These are phyloP conservation scores for Rhodotorula sp. DNA, from an alignment of 1,284 basidiomycete species.

Conservation along the genomic window DNA sequence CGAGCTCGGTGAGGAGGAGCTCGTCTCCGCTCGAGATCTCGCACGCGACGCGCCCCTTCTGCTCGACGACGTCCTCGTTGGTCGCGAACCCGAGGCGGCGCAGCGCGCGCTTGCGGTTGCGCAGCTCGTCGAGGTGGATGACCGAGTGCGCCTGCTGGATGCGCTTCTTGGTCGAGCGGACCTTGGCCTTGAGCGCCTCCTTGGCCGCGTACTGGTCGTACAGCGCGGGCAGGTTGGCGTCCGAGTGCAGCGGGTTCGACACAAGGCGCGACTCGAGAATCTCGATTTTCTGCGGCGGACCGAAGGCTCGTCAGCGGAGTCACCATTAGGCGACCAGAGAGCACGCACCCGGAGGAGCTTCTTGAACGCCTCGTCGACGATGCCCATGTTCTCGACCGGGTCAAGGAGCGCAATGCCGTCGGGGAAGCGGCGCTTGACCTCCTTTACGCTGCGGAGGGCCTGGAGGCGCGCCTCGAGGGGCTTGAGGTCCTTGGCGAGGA, in stretches of 20 bases:
- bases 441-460: slow-evolving; percentile 82
- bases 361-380: slow-evolving; percentile 90
- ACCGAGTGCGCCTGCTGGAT: slow-evolving; percentile 89
- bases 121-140: slow-evolving; percentile 94
- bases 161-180: slow-evolving; percentile 75
- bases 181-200: slow-evolving; percentile 66
- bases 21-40: slow-evolving; percentile 98
- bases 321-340: neutral
- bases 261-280: slow-evolving; percentile 80
- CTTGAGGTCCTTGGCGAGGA: slow-evolving; percentile 86
- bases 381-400: slow-evolving; percentile 93
- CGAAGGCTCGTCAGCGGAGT: neutral
- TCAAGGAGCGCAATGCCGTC: slow-evolving; percentile 85
- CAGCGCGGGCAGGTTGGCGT: slow-evolving; percentile 70
- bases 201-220: slow-evolving; percentile 81
- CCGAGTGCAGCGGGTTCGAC: slow-evolving; percentile 71
- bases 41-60: slow-evolving; percentile 97
- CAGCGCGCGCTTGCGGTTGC: slow-evolving; percentile 89
- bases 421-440: slow-evolving; percentile 86
- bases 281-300: slow-evolving; percentile 71
- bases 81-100: slow-evolving; percentile 89
- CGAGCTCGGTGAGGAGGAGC: slow-evolving; percentile 90
- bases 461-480: slow-evolving; percentile 73
- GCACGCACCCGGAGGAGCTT: slow-evolving; percentile 71
- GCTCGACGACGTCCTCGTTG: slow-evolving; percentile 87